phyloP scores from a whole-genome alignment of 306 rosid genomes.

The Canavalia ensiformis region DNA sequence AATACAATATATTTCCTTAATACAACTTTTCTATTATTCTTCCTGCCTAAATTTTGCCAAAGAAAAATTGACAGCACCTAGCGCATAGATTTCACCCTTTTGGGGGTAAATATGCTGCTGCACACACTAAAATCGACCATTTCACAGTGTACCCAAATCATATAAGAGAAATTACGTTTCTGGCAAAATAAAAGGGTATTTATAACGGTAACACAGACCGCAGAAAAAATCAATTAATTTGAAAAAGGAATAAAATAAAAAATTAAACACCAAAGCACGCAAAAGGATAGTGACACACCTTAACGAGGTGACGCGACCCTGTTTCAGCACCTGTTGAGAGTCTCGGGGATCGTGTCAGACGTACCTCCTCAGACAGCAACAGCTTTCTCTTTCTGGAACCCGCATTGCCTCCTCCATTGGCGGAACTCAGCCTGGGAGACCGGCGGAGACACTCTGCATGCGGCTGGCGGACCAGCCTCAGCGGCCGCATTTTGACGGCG shows the following conservation, averaged over 20 bases:
- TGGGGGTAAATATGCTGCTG: not conserved
- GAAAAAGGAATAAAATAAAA: not conserved
- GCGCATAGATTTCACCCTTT: not conserved
- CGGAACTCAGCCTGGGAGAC: conserved; percentile 47
- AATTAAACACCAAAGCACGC: not conserved
- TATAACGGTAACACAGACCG: not conserved
- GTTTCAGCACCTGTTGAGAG: conserved; percentile 1
- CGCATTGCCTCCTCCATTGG: not conserved
- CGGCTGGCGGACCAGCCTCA: not conserved
- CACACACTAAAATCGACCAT: not conserved
- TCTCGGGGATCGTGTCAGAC: conserved; percentile 50
- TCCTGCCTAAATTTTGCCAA: not conserved
- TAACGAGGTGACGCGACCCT: not conserved
- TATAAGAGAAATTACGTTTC: not conserved
- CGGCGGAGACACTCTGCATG: conserved; percentile 43
- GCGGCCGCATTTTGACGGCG: not conserved
- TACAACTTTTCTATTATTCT: not conserved
- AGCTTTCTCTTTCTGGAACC: conserved; percentile 24
- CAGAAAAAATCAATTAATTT: not conserved
- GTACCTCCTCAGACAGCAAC: not conserved
- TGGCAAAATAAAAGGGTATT: not conserved
- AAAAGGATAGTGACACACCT: conserved; percentile 49
- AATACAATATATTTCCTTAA: too few species aligned
- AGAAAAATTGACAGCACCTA: not conserved
- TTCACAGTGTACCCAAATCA: not conserved